Evolutionary conservation across 768 basidiomycete species (phyloP), one percentile per base, ranked within the genome.

Genomic region (Galerina sulciceps): DNA sequence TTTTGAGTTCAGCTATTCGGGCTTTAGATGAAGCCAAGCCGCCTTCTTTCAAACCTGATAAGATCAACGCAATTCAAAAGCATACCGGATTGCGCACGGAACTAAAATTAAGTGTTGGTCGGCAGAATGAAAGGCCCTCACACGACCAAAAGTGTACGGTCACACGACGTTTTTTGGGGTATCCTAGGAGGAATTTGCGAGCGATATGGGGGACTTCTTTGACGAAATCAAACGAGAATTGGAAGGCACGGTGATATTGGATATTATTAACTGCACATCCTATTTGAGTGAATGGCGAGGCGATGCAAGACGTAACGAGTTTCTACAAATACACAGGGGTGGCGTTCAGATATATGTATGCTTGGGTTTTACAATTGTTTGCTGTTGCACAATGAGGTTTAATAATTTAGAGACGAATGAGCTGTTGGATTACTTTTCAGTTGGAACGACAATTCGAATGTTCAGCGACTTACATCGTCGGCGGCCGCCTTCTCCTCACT

Each of bases 321-420:
- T 37, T 13, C 36, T 51, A 51, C 49, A 51, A 51, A 40, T 51
- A 51, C 49, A 51, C 34, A 38, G 35, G 49, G 14, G 49, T 31
- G 26, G 26, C n/a, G 26, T 31, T 31, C 26, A 38, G 18, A 38
- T 26, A 13, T 4, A 18, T 14, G 14, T 36, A 50, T 40, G 37
- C 37, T 20, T 38, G 37, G 18, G 26, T 6, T 51, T 51, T 51
- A 51, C 36, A 51, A 15, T 37, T 49, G 48, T 34, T 51, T 51
- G 41, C 23, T 35, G 57, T 14, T 34, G 38, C 35, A 35, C 49
- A n/a, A 45, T 22, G 22, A 44, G 23, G 10, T 49, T 17, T n/a
- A 52, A 49, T 60, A 55, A 60, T 23, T 60, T 55, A 60, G 47
- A 60, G 51, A 42, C 55, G 15, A 38, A 54, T 49, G 59, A 38